A percentile compares a stretch with the other conserved stretches of the same genome.
phyloP scores from a whole-genome alignment of 768 basidiomycete species.

The Lactarius quietus region DNA sequence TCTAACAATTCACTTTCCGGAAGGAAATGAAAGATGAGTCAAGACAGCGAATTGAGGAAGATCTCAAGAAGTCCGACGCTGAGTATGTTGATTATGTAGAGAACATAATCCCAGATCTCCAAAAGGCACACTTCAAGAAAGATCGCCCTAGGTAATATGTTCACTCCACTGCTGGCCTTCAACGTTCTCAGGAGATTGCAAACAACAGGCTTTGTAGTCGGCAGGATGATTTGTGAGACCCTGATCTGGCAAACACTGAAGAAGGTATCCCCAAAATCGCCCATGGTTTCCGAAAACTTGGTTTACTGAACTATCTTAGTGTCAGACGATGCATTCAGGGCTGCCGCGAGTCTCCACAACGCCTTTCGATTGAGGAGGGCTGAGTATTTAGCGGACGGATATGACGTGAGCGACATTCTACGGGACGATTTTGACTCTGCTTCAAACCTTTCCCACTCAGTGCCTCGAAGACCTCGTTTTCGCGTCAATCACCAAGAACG shows the following conservation, averaged over 20 bases:
- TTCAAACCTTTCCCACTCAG: background rate
- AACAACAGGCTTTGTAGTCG: background rate
- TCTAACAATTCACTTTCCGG: too few species aligned
- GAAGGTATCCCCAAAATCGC: background rate
- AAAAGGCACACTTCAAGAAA: too few species aligned
- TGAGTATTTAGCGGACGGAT: too few species aligned
- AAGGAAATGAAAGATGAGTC: too few species aligned
- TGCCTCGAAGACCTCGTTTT: background rate
- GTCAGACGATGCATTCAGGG: background rate
- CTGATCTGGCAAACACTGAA: background rate
- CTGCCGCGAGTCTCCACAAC: background rate
- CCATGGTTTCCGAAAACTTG: background rate
- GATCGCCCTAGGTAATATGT: too few species aligned
- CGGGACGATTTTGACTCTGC: background rate
- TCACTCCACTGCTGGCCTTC: too few species aligned
- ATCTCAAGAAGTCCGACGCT: too few species aligned
- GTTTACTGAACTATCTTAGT: background rate
- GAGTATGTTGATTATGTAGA: too few species aligned
- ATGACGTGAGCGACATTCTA: background rate
- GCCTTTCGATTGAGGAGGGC: background rate
- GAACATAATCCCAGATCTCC: too few species aligned
- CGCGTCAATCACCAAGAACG: background rate
- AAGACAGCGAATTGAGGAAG: too few species aligned
- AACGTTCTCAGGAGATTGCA: background rate
- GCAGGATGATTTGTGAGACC: background rate